These are phyloP conservation scores for Penicillium glabrum DNA, from an alignment of 2,329 filamentous ascomycete genomes.

Conservation along the genomic window DNA sequence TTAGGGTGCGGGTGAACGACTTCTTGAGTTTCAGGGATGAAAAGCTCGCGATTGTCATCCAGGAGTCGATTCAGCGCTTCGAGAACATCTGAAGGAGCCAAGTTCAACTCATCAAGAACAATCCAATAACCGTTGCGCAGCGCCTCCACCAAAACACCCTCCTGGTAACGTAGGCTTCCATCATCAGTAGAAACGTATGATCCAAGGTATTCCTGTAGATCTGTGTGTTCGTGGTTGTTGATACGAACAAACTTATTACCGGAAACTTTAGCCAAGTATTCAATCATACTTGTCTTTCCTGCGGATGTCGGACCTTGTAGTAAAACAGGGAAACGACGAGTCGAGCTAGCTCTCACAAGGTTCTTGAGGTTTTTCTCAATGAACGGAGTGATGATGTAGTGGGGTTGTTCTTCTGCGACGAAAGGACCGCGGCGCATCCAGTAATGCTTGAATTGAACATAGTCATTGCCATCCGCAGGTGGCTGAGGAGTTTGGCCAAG, in stretches of 20 bases:
- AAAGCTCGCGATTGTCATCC: conserved; percentile 92
- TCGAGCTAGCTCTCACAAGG: conserved; percentile 88
- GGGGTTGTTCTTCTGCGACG: conserved; percentile 67
- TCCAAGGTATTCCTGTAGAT: conserved; percentile 95
- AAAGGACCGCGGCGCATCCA: conserved; percentile 80
- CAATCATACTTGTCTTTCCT: conserved; percentile 99
- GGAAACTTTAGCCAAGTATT: conserved; percentile 93
- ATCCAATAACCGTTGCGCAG: conserved; percentile 96
- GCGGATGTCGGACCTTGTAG: conserved; percentile 96
- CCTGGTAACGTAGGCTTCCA: conserved; percentile 85
- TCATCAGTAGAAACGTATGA: conserved; percentile 86
- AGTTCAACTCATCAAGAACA: conserved; percentile 92
- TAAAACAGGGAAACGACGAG: conserved; percentile 85
- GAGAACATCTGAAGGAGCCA: conserved; percentile 94
- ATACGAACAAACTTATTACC: conserved; percentile 97
- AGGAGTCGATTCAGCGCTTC: conserved; percentile 93
- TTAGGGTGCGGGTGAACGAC: conserved; percentile 87
- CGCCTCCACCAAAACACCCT: conserved; percentile 89
- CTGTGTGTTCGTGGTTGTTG: conserved; percentile 99
- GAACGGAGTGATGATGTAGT: conserved; percentile 96
- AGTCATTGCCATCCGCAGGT: conserved; percentile 72
- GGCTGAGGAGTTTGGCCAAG: conserved; percentile 75
- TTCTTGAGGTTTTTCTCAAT: conserved; percentile 95
- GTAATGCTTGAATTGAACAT: conserved; percentile 85
- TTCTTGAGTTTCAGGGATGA: conserved; percentile 96